Evolutionary conservation across 2,329 filamentous ascomycete genomes (phyloP), one percentile per base, ranked within the genome.

Genomic region (Verticillium longisporum): DNA sequence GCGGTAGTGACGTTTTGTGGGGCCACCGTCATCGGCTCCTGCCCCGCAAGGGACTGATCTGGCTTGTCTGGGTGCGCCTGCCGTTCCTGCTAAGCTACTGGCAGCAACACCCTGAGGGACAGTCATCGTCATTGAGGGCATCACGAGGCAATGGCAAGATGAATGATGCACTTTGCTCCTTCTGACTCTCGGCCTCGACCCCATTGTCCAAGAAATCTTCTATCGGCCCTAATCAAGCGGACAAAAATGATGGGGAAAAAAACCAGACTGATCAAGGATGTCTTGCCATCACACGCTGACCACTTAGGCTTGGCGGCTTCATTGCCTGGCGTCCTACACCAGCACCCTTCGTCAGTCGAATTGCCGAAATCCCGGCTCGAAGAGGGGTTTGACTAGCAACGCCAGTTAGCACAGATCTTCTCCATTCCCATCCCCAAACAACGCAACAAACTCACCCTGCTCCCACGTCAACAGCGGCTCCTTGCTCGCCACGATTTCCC

Each of bases 401-500:
- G n/a, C 6, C 41, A 9, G 18, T 50, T 26, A 57, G 9, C 21
- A 11, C 33, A 31, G 4, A 3, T 57, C 38, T 34, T 18, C 26
- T 26, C 26, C 26, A 31, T 6, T 53, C 21, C 18, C 32, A 3
- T 2, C 5, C n/a, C 31, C n/a, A 34, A 14, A 7, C 4, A 58
- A 34, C 9, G 15, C 2, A 10, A 1, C 9, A 1, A 1, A 41
- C 61, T 61, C 14, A 61, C 63, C 38, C 1, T 63, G 56, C 13
- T 60, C 61, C 63, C 63, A 65, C 1, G 58, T 60, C n/a, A 54
- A 38, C 13, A 57, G 57, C 13, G 45, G n/a, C 14, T 59, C 53
- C 11, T 61, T 63, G 15, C 33, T n/a, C 13, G 61, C 66, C 3
- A 72, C 68, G 34, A 71, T 38, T n/a, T 70, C 68, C 56, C 68